Percentiles rank a stretch among this genome's conserved stretches.
Evolutionary conservation across 2,329 filamentous ascomycete species (phyloP).

Genomic region (Penicillium sp.): DNA sequence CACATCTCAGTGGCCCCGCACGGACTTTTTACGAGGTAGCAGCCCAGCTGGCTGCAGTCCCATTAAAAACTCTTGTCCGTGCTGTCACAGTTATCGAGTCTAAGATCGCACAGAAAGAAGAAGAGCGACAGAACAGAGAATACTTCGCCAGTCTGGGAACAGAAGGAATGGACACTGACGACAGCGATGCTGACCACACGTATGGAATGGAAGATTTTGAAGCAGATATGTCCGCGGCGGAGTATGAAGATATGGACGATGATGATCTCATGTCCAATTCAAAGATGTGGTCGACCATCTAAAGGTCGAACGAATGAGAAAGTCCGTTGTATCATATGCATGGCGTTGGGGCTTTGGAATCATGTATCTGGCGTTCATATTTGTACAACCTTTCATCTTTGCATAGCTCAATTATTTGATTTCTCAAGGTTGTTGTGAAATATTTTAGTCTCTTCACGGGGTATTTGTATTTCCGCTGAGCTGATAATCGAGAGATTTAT

Average conservation of each 20-base stretch:
- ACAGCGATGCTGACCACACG: slow-evolving; percentile 14
- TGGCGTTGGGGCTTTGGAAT: slow-evolving; percentile 2
- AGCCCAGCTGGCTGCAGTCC: slow-evolving; percentile 51
- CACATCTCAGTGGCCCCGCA: slow-evolving; percentile 48
- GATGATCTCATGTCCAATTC: slow-evolving; percentile 6
- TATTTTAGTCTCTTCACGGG: not conserved
- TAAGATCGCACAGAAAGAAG: slow-evolving; percentile 42
- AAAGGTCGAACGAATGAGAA: not conserved
- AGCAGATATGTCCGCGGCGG: not conserved
- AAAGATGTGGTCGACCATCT: slow-evolving; percentile 19
- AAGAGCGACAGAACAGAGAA: slow-evolving; percentile 33
- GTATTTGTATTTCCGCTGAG: not conserved
- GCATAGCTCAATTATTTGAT: not conserved
- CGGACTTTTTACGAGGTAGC: slow-evolving; percentile 52
- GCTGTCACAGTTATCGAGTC: slow-evolving; percentile 53
- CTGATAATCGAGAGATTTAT: too few species aligned
- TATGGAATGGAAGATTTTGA: slow-evolving; percentile 1
- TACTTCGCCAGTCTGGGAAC: slow-evolving; percentile 22
- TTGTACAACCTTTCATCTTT: not conserved
- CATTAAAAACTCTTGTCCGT: slow-evolving; percentile 50
- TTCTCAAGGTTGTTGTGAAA: not conserved
- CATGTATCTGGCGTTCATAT: slow-evolving; percentile 1
- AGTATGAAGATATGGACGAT: not conserved
- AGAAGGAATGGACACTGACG: slow-evolving; percentile 19
- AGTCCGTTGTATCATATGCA: not conserved